These are phyloP conservation scores for Rutidosis leptorrhynchoides DNA, from an alignment of 129 eudicot species.

Conservation along the genomic window DNA sequence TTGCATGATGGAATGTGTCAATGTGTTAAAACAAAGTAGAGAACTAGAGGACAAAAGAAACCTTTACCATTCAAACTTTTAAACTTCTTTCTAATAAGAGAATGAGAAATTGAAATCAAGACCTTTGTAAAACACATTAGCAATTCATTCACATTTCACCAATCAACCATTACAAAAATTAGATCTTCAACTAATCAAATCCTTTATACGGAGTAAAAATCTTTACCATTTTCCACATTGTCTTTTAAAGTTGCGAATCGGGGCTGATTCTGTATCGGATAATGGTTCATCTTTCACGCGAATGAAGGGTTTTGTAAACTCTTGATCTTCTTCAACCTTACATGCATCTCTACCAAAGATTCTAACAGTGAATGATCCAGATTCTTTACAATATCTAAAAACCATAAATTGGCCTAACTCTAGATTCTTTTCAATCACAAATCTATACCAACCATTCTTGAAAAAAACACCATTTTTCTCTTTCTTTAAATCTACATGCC, in stretches of 20 bases:
- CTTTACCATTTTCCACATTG: neutral
- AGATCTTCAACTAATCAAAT: no score
- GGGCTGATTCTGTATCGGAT: neutral
- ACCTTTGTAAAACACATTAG: no score
- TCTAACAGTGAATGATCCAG: conserved; percentile 26
- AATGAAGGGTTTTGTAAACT: neutral
- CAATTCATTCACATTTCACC: no score
- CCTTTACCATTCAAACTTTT: no score
- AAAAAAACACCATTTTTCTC: conserved; percentile 22
- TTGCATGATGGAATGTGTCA: no score
- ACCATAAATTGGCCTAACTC: conserved; percentile 34
- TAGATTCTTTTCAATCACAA: conserved; percentile 28
- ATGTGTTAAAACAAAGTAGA: no score
- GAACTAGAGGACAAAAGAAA: no score
- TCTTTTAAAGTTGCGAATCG: conserved; percentile 10
- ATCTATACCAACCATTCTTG: conserved; percentile 35
- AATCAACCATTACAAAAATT: no score
- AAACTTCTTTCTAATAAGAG: no score
- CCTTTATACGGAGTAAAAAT: no score
- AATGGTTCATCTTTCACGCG: conserved; percentile 23
- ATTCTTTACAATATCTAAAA: conserved; percentile 25
- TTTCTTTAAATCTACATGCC: conserved; percentile 35
- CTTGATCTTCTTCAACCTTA: conserved; percentile 21
- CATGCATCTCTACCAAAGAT: conserved; percentile 33
- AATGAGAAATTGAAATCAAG: no score